Base-by-base conservation (phyloP, 1,284 basidiomycete genomes). In the Cutaneotrichosporon spelunceum region DNA sequence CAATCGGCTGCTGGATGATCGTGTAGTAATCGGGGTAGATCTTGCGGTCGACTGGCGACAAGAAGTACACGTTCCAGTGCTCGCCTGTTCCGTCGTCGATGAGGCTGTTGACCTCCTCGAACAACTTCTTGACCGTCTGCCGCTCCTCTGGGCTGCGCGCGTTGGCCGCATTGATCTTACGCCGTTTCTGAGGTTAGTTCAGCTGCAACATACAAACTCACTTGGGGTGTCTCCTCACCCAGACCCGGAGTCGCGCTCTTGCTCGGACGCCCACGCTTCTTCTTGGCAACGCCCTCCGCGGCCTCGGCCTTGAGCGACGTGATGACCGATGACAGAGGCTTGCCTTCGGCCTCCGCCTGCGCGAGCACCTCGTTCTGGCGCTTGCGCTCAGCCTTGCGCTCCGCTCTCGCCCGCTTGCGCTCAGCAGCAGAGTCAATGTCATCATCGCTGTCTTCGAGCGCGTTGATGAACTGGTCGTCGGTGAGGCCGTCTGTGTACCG, bases 401-500 rank as follows among this genome's bases (percentile, higher is more conserved):
- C 70, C 23, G 62, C 61, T 27, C 71, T 62, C 21, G 62, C 62
- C 1, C 70, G 68, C 60, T 76, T 77, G 27, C 73, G 65, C 26
- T 75, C 75, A 11, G 72, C 73, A 13, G 77, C 73, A 7, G 91
- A 88, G 59, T 90, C 85, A 21, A 93, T 79, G 74, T 95, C 92
- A 45, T 82, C 81, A 58, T 76, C 78, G 44, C 90, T 90, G 42
- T 92, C 90, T 75, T 94, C 90, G 58, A 96, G 79, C 36, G 92
- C 91, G 83, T 90, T 85, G 39, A 90, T 86, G 89, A 91, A 98
- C 70, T 95, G 89, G 74, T 97, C 93, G 72, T 98, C 94, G 58
- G 88, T 89, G 56, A 98, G 83, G 21, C 93, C 94, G 74, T 98
- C 95, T 66, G 91, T 94, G 77, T 99, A 99, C 74, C 88, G 89